Base-by-base conservation (phyloP, 2,329 filamentous ascomycete species). In the Penicillium sp. region DNA sequence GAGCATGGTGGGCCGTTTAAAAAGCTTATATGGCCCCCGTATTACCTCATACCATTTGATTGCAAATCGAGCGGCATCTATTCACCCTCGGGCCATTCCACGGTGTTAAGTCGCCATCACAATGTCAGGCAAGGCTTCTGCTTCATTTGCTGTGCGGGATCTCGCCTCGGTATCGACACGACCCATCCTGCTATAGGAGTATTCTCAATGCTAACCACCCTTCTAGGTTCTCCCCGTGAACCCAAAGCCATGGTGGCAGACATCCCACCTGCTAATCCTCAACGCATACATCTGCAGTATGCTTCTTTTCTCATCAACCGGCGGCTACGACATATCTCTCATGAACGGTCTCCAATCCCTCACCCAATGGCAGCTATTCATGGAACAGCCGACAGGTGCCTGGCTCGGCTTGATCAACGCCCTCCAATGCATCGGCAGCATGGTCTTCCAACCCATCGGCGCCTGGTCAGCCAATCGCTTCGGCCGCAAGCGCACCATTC, bases 281-380 rank as follows among this genome's bases (percentile, higher is more conserved):
- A 45, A 45, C 17, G 42, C 42, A 45, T 45, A 45, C 42, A 45
- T 45, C 22, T 24, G 24, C 22, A 45, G 42, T 22, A 13, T 45
- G 22, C 12, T 45, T 15, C 22, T 45, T 6, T 45, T 45, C 19
- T 45, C 59, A 33, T 53, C 49, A 1, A 53, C 59, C 6, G 26
- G 45, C n/a, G 62, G 62, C 13, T 64, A 59, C 42, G 62, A 64
- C 22, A 53, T 49, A 5, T 61, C 59, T 5, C 44, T 64, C 19
- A 66, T 71, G 64, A 77, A 77, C 58, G 73, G 74, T 17, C 72
- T 77, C 1, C 67, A 76, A 57, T 70, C 75, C 4, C 63, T 79
- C 4, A 54, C 67, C 7, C 67, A 68, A 59, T 78, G 76, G 76
- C 61, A 74, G 9, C 42, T 53, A 3, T 75, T 74, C 58, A 72